Evolutionary conservation across 2,329 filamentous ascomycete species (phyloP).

Genomic region (Epichloe gansuensis): DNA sequence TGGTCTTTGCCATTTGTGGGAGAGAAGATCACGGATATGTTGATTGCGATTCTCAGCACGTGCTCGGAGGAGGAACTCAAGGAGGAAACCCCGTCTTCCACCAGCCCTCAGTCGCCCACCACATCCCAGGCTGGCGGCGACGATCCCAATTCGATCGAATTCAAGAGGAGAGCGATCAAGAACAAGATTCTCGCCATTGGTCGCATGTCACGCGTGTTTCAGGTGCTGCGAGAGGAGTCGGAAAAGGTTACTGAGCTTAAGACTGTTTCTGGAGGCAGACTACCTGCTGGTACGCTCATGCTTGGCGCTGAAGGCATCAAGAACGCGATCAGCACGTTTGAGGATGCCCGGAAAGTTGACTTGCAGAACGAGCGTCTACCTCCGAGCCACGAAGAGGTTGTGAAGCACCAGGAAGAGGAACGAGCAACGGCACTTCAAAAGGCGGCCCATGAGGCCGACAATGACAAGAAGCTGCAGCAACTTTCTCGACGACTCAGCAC

Average conservation of each 20-base stretch:
- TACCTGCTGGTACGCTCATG: conserved; percentile 95
- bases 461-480: conserved; percentile 75
- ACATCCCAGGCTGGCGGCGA: conserved; percentile 25
- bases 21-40: conserved; percentile 98
- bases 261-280: conserved; percentile 81
- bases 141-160: conserved; percentile 81
- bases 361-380: conserved; percentile 91
- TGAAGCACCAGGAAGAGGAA: conserved; percentile 68
- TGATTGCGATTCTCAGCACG: conserved; percentile 94
- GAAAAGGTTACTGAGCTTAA: conserved; percentile 96
- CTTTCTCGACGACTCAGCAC: conserved; percentile 90
- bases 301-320: conserved; percentile 96
- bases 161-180: conserved; percentile 93
- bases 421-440: conserved; percentile 72
- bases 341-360: conserved; percentile 94
- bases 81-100: conserved; percentile 62
- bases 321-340: conserved; percentile 92
- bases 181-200: conserved; percentile 99
- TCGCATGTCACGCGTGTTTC: conserved; percentile 92
- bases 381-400: conserved; percentile 83
- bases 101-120: conserved; percentile 48
- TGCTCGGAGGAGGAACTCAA: conserved; percentile 98
- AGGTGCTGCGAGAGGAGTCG: conserved; percentile 92
- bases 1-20: conserved; percentile 98
- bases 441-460: conserved; percentile 78